Conservation (phyloP, 495 filamentous ascomycete genomes). For the Glarea lozoyensis region DNA sequence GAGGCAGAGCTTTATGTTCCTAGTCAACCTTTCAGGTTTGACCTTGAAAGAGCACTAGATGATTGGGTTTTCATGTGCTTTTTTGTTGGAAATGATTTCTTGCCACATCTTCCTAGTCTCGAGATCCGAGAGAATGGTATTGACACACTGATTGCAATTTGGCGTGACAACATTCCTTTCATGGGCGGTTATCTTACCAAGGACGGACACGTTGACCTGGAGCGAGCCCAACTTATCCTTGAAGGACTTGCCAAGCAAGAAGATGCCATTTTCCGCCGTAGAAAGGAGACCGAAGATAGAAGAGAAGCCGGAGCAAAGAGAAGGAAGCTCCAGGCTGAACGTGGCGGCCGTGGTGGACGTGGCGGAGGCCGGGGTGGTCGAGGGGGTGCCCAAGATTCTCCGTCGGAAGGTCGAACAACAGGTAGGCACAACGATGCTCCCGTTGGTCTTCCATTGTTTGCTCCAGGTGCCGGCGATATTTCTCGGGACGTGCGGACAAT, state of each 20-base stretch:
- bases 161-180: conserved; percentile 80
- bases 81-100: conserved; percentile 98
- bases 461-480: conserved; percentile 50
- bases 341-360: conserved; percentile 38
- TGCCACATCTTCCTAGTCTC: conserved; percentile 91
- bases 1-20: conserved; percentile 80
- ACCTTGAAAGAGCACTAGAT: conserved; percentile 93
- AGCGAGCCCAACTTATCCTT: conserved; percentile 80
- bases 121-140: conserved; percentile 97
- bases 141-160: conserved; percentile 89
- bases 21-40: conserved; percentile 68
- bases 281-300: conserved; percentile 74
- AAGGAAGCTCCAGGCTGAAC: conserved; percentile 60
- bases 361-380: conserved; percentile 26
- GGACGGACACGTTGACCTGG: conserved; percentile 84
- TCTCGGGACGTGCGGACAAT: conserved; percentile 48
- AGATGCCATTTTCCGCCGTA: conserved; percentile 82
- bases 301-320: conserved; percentile 69
- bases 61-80: conserved; percentile 99
- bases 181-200: conserved; percentile 96
- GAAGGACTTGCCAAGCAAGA: conserved; percentile 89
- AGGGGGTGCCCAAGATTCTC: conserved; percentile 20
- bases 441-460: conserved; percentile 18
- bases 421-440: conserved; percentile 13
- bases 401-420: conserved; percentile 17